Conservation (phyloP, 2,329 filamentous ascomycete genomes). For the Phaeosphaeriaceae sp. region DNA sequence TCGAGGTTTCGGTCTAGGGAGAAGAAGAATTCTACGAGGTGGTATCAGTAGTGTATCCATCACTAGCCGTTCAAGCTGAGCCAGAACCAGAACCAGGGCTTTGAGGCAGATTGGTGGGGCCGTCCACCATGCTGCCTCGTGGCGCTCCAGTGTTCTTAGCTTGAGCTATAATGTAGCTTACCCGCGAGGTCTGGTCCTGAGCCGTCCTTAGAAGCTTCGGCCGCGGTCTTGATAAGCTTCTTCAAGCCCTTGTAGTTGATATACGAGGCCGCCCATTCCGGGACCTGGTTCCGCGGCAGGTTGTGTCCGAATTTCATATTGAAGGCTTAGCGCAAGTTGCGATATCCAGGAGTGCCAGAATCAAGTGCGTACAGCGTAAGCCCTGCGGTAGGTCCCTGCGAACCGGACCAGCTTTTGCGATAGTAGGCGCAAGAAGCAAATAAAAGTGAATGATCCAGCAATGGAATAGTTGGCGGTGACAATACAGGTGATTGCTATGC, state of each 20-base stretch:
- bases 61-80: not conserved
- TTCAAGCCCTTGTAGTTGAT: constrained; percentile 93
- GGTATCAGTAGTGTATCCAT: constrained; percentile 10
- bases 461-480: constrained; percentile 2
- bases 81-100: not conserved
- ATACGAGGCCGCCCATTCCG: constrained; percentile 83
- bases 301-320: constrained; percentile 60
- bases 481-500: constrained; percentile 16
- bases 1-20: constrained; percentile 96
- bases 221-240: constrained; percentile 88
- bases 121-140: not conserved
- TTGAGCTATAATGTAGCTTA: constrained; percentile 56
- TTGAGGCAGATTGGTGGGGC: not conserved
- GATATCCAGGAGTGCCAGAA: not conserved
- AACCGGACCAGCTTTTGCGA: constrained; percentile 11
- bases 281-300: constrained; percentile 81
- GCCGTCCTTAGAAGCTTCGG: constrained; percentile 69
- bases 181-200: constrained; percentile 87
- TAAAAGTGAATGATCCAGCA: constrained; percentile 1
- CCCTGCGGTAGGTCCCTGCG: not conserved
- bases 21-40: constrained; percentile 85
- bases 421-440: constrained; percentile 18
- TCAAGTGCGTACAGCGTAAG: not conserved
- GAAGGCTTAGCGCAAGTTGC: not conserved
- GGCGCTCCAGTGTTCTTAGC: not conserved